Evolutionary conservation across 164 flowering plant species (phyloP).

Genomic region (Chloranthus sessilifolius): DNA sequence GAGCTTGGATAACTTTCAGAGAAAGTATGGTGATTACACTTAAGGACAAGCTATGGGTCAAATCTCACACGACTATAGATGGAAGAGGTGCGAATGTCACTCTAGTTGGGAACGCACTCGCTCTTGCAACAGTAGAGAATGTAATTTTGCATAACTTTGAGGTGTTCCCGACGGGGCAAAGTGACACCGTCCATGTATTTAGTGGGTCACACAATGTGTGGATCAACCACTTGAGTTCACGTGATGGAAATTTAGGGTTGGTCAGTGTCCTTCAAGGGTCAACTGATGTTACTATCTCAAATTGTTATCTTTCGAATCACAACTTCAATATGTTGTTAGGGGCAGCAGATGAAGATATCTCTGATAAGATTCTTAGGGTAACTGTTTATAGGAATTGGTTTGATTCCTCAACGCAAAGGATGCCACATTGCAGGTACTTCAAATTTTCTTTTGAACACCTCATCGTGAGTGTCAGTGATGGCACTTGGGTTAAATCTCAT

Average conservation of each 20-base stretch:
- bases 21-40: constrained; percentile 14
- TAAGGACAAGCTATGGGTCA: constrained; percentile 13
- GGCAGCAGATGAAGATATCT: constrained; percentile 17
- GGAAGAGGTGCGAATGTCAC: constrained; percentile 19
- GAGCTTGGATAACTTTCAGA: constrained; percentile 20
- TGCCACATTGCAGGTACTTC: constrained; percentile 33
- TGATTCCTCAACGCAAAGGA: constrained; percentile 20
- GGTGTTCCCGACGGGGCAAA: constrained; percentile 6
- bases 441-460: too few species aligned
- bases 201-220: constrained; percentile 13
- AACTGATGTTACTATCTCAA: constrained; percentile 21
- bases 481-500: too few species aligned
- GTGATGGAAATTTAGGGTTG: constrained; percentile 17
- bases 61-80: constrained; percentile 20
- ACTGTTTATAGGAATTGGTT: constrained; percentile 22
- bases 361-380: constrained; percentile 16
- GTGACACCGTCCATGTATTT: constrained; percentile 20
- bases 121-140: constrained; percentile 14
- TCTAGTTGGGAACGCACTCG: constrained; percentile 9
- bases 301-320: constrained; percentile 19
- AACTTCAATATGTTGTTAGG: constrained; percentile 21
- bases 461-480: too few species aligned
- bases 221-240: constrained; percentile 19
- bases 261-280: constrained; percentile 23
- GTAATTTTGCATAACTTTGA: constrained; percentile 22